Conservation (phyloP, 2,329 filamentous ascomycete genomes). For the Neoscytalidium dimidiatum region DNA sequence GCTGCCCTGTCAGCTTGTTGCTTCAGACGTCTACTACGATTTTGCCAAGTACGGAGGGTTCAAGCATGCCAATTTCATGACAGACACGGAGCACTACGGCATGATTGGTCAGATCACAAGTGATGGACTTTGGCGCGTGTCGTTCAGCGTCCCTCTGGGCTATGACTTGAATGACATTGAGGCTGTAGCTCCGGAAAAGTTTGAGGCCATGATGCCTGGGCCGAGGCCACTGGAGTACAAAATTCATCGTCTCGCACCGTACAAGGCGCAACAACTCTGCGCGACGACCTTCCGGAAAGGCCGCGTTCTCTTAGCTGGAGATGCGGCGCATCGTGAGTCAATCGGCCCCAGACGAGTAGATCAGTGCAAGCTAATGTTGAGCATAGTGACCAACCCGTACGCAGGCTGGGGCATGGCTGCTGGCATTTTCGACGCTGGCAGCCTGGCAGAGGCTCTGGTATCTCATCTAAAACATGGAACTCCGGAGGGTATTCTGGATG, state of each 20-base stretch:
- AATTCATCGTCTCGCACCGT: constrained; percentile 39
- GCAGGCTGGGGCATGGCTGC: constrained; percentile 37
- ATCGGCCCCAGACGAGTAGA: background rate
- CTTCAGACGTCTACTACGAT: constrained; percentile 40
- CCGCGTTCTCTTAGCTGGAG: constrained; percentile 39
- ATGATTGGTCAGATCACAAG: constrained; percentile 35
- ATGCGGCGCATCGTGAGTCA: constrained; percentile 40
- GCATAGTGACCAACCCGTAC: constrained; percentile 39
- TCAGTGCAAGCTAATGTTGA: background rate
- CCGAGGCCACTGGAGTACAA: constrained; percentile 29
- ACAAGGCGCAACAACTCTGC: constrained; percentile 44
- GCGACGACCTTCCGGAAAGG: constrained; percentile 34
- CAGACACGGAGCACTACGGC: constrained; percentile 40
- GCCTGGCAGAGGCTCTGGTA: constrained; percentile 31
- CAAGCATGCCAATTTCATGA: constrained; percentile 40
- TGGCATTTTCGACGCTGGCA: constrained; percentile 37
- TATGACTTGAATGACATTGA: constrained; percentile 28
- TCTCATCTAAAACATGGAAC: constrained; percentile 28
- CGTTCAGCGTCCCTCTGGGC: constrained; percentile 38
- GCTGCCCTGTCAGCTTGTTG: constrained; percentile 39
- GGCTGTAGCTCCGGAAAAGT: constrained; percentile 29
- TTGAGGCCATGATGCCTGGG: constrained; percentile 34
- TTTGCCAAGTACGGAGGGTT: constrained; percentile 41
- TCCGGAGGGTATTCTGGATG: constrained; percentile 31
- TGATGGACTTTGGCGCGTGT: constrained; percentile 43